These are phyloP conservation scores for Rossbeevera mucosa DNA, from an alignment of 768 basidiomycete genomes.

Conservation along the genomic window DNA sequence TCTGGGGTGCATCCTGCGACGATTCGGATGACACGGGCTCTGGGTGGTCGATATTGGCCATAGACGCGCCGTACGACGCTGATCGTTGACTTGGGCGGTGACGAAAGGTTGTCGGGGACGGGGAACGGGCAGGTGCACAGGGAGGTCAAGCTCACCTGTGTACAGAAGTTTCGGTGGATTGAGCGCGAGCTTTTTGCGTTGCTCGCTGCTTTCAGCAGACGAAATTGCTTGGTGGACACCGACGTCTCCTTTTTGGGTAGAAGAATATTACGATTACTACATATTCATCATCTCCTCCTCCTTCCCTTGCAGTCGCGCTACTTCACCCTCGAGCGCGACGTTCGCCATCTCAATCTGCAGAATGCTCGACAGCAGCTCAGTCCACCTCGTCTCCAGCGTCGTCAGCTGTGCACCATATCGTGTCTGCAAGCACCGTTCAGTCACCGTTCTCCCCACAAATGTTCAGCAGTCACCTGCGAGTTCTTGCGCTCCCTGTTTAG, in stretches of 20 bases:
- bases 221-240: constrained; percentile 14
- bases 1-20: constrained; percentile 23
- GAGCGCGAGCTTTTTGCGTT: constrained; percentile 3
- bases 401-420: constrained; percentile 75
- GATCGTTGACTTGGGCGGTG: constrained; percentile 14
- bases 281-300: constrained; percentile 57
- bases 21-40: constrained; percentile 42
- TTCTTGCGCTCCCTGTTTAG: constrained; percentile 90
- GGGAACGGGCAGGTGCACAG: not conserved
- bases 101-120: constrained; percentile 9
- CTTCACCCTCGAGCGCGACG: constrained; percentile 78
- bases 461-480: constrained; percentile 50
- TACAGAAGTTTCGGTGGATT: not conserved
- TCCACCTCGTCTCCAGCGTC: constrained; percentile 84
- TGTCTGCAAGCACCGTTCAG: constrained; percentile 44
- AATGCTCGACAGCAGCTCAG: constrained; percentile 83
- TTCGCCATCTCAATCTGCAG: constrained; percentile 96
- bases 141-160: constrained; percentile 8
- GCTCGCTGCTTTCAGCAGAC: constrained; percentile 10
- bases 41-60: constrained; percentile 62
- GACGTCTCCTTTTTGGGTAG: constrained; percentile 27
- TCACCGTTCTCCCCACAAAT: not conserved
- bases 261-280: not conserved
- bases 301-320: constrained; percentile 53
- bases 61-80: constrained; percentile 76